A percentile compares a stretch with the other conserved stretches of the same genome.
Evolutionary conservation across 2,329 filamentous ascomycete species (phyloP).

Genomic region (Thelonectria olida): DNA sequence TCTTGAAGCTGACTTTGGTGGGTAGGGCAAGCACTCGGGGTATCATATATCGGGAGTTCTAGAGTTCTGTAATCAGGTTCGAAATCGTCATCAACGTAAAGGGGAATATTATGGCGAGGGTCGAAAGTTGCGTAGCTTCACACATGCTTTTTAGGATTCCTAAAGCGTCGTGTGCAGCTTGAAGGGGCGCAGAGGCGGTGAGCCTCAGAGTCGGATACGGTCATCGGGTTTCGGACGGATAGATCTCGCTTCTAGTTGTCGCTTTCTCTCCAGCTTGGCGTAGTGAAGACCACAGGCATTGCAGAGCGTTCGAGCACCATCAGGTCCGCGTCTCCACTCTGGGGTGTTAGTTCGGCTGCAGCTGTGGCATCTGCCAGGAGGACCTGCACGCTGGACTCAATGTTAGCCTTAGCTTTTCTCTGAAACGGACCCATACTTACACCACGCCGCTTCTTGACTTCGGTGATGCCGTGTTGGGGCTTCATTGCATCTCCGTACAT

Average conservation of each 20-base stretch:
- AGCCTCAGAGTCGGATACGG: conserved; percentile 31
- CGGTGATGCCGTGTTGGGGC: conserved; percentile 71
- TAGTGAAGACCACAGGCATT: conserved; percentile 94
- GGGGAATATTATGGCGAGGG: conserved; percentile 39
- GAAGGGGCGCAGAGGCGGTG: neutral
- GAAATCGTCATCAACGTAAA: too few species aligned
- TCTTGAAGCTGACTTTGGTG: too few species aligned
- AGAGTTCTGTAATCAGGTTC: too few species aligned
- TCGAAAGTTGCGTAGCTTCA: conserved; percentile 25
- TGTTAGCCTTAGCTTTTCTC: conserved; percentile 44
- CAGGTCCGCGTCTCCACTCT: conserved; percentile 95
- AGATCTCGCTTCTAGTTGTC: conserved; percentile 62
- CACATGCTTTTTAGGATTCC: conserved; percentile 1
- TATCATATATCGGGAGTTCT: too few species aligned
- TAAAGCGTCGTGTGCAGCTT: neutral
- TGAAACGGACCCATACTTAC: conserved; percentile 65
- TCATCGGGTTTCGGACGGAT: conserved; percentile 64
- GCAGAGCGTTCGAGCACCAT: conserved; percentile 93
- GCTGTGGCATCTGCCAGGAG: conserved; percentile 94
- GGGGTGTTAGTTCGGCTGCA: conserved; percentile 98
- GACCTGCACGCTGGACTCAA: conserved; percentile 83
- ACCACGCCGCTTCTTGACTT: conserved; percentile 90
- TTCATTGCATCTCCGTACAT: conserved; percentile 71
- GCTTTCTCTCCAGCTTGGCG: conserved; percentile 75
- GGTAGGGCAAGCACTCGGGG: too few species aligned